Conservation (phyloP, 208 protist genomes). For the Acanthamoeba culbertsoni region DNA sequence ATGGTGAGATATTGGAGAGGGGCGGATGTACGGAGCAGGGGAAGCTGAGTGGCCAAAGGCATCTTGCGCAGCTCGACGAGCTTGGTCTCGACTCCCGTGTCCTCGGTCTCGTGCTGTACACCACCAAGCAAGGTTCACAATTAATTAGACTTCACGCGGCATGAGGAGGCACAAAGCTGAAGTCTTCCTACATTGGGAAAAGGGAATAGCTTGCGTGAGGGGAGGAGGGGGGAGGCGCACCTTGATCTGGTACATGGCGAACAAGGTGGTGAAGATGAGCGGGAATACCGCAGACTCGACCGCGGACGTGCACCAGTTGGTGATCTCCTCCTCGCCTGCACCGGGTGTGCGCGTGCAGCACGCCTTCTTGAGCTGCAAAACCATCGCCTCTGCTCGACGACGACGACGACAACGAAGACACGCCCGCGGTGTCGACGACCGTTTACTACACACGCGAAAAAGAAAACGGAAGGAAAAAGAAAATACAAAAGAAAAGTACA, state of each 20-base stretch:
- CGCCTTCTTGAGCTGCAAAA: background rate
- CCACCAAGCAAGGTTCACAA: background rate
- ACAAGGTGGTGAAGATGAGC: background rate
- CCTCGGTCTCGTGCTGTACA: background rate
- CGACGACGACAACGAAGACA: background rate
- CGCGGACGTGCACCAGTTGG: background rate
- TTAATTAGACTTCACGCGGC: background rate
- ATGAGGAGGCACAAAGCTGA: background rate
- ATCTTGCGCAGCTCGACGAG: background rate
- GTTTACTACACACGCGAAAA: background rate
- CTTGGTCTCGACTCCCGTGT: background rate
- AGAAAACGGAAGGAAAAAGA: background rate
- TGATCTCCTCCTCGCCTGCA: background rate
- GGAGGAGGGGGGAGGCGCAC: background rate
- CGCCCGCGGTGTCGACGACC: background rate
- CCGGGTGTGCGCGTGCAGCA: background rate
- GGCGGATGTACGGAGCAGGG: background rate
- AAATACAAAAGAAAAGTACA: too few relatives aligned
- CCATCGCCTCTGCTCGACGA: background rate
- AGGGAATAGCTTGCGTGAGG: too few relatives aligned
- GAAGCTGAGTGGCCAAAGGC: background rate
- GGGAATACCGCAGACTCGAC: slow-evolving; percentile 3
- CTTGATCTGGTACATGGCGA: slow-evolving; percentile 31
- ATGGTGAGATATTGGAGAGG: background rate
- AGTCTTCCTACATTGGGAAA: too few relatives aligned